phyloP scores from a whole-genome alignment of 108 stramenopile genomes.

The Bacterosira constricta region DNA sequence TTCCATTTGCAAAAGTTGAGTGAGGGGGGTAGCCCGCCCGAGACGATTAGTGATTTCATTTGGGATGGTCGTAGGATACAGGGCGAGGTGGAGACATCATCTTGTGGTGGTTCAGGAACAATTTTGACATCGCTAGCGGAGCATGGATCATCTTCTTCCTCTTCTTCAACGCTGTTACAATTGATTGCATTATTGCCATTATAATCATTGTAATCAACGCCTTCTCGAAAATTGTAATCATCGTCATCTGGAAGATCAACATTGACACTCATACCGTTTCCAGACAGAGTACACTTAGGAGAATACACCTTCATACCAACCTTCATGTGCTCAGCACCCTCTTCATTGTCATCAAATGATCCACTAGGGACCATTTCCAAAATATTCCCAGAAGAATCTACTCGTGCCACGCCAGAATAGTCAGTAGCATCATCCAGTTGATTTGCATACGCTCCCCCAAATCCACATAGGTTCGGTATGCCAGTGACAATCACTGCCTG shows the following conservation, averaged over 20 bases:
- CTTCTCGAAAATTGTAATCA: not conserved
- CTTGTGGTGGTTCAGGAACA: conserved; percentile 25
- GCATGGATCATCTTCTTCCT: not conserved
- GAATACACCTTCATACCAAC: conserved; percentile 23
- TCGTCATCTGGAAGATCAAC: conserved; percentile 31
- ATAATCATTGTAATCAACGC: not conserved
- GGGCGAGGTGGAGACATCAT: conserved; percentile 11
- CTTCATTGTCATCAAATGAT: conserved; percentile 13
- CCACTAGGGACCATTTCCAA: conserved; percentile 18
- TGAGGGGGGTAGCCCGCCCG: conserved; percentile 61
- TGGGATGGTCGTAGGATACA: conserved; percentile 31
- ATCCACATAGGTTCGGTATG: conserved; percentile 26
- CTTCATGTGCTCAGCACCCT: not conserved
- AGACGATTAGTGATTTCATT: conserved; percentile 56
- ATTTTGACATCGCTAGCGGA: conserved; percentile 28
- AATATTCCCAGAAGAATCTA: conserved; percentile 35
- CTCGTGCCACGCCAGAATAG: conserved; percentile 16
- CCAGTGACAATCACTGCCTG: not conserved
- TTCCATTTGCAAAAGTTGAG: conserved; percentile 81
- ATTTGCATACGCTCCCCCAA: conserved; percentile 4
- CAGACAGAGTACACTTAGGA: conserved; percentile 34
- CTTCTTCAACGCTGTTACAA: not conserved
- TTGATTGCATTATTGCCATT: not conserved
- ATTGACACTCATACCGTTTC: conserved; percentile 47
- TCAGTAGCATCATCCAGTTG: conserved; percentile 21